Evolutionary conservation across 1,284 basidiomycete genomes (phyloP), one percentile per base, ranked within the genome.

Genomic region (Neolentinus lepideus): DNA sequence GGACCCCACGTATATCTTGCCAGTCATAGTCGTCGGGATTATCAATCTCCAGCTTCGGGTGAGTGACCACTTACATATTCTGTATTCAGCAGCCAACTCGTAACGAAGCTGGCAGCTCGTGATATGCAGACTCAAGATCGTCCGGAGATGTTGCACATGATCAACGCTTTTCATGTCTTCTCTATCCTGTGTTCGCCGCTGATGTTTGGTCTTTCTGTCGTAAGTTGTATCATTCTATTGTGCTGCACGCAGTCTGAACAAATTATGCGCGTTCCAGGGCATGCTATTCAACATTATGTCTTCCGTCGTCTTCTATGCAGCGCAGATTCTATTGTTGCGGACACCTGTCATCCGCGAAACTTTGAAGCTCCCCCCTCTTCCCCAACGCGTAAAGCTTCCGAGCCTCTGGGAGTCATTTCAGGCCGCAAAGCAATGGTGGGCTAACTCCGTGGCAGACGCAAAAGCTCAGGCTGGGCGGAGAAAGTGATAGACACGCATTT

Each of bases 1-100:
- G 2, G 93, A 95, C 67, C 93, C 95, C 3, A 85, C 81, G 56
- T 91, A 81, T 63, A 74, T 90, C 21, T 73, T 98, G 38, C 95
- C 96, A 0, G 66, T 88, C 29, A 71, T 79, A 26, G 83, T 77
- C 60, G 79, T 84, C 56, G 73, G 74, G 36, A 75, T 78, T 12
- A 88, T 93, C 57, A 86, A 94, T 56, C 57, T 81, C 11, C 90
- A 94, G 58, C 78, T 94, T 33, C 71, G 75, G 66, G 88, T 90
- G 61, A 54, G 88, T 71, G 1, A 51, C 14, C 27, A 27, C 33
- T 26, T 24, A 22, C 27, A 12, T 6, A 11, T 11, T 36, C 51
- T 53, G 51, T 53, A 36, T 31, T 6, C 56, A 55, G 59, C 54
- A 61, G 35, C 31, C 53, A 2, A 46, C 24, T 53, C 9, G 33